These are phyloP conservation scores for Termitomyces bulborhizus DNA, from an alignment of 768 basidiomycete genomes.

Conservation along the genomic window DNA sequence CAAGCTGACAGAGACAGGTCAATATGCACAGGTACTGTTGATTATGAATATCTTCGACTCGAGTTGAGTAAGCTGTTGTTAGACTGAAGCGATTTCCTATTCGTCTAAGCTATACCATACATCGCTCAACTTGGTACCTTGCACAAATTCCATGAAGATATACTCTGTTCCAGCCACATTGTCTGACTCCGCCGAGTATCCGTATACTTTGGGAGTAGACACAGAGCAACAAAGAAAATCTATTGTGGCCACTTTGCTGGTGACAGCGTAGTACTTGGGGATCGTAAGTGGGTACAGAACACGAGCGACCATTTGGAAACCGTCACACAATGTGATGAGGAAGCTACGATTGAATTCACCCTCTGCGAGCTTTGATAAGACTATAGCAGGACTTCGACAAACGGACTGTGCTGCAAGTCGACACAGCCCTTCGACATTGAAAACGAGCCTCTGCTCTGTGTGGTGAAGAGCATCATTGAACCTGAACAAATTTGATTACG, in stretches of 20 bases:
- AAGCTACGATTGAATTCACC: slow-evolving; percentile 13
- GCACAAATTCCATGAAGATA: not conserved
- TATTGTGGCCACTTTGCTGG: not conserved
- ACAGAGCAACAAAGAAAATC: not conserved
- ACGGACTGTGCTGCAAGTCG: not conserved
- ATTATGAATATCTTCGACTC: slow-evolving; percentile 41
- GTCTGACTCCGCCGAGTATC: not conserved
- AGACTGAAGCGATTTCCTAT: slow-evolving; percentile 32
- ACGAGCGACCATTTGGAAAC: slow-evolving; percentile 26
- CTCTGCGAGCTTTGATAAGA: not conserved
- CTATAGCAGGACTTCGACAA: no score
- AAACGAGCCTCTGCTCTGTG: not conserved
- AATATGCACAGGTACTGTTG: no score
- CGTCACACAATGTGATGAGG: slow-evolving; percentile 4
- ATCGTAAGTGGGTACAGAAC: slow-evolving; percentile 31
- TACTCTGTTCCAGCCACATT: not conserved
- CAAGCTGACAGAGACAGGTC: no score
- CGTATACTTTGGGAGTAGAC: not conserved
- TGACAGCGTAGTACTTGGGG: slow-evolving; percentile 11
- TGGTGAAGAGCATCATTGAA: not conserved
- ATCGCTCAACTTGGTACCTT: not conserved
- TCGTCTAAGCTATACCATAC: slow-evolving; percentile 21
- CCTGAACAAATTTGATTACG: not conserved
- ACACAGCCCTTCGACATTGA: not conserved
- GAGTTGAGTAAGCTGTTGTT: slow-evolving; percentile 38